Percentiles rank a stretch among this genome's conserved stretches.
These are phyloP conservation scores for Alternaria arborescens DNA, from an alignment of 2,329 filamentous ascomycete species.

Conservation along the genomic window DNA sequence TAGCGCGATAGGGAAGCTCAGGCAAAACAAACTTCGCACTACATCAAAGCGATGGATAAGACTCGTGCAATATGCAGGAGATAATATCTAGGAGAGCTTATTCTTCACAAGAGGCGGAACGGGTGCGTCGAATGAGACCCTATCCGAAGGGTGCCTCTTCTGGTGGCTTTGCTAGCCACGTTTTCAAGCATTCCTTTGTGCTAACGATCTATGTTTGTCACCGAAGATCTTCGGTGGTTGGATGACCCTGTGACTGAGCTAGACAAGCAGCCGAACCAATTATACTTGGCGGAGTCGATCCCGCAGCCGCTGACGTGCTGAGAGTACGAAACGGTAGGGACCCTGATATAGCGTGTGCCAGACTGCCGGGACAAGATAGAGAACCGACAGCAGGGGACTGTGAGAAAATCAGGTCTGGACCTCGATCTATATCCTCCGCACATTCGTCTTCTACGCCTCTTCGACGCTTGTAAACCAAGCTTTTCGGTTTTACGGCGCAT, in stretches of 20 bases:
- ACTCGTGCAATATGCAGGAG: background rate
- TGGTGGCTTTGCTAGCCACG: conserved; percentile 3
- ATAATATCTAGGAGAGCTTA: background rate
- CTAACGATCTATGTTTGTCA: background rate
- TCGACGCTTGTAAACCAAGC: conserved; percentile 3
- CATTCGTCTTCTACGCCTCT: conserved; percentile 5
- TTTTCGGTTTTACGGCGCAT: background rate
- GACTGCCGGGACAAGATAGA: conserved; percentile 3
- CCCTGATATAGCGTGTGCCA: conserved; percentile 11
- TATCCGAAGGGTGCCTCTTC: background rate
- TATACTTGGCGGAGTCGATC: background rate
- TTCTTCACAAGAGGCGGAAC: background rate
- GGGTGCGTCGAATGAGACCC: background rate
- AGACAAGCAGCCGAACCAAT: conserved; percentile 2
- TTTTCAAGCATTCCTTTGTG: background rate
- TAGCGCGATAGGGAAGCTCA: background rate
- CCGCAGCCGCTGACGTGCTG: background rate
- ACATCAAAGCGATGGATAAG: background rate
- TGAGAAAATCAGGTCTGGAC: conserved; percentile 9
- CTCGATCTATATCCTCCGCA: conserved; percentile 10
- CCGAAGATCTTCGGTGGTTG: conserved; percentile 13
- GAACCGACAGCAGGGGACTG: conserved; percentile 8
- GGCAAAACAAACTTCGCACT: background rate
- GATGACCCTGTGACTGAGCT: conserved; percentile 7
- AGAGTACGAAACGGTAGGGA: conserved; percentile 8